Evolutionary conservation across 345 rosid species (phyloP).

Genomic region (Hevea brasiliensis): DNA sequence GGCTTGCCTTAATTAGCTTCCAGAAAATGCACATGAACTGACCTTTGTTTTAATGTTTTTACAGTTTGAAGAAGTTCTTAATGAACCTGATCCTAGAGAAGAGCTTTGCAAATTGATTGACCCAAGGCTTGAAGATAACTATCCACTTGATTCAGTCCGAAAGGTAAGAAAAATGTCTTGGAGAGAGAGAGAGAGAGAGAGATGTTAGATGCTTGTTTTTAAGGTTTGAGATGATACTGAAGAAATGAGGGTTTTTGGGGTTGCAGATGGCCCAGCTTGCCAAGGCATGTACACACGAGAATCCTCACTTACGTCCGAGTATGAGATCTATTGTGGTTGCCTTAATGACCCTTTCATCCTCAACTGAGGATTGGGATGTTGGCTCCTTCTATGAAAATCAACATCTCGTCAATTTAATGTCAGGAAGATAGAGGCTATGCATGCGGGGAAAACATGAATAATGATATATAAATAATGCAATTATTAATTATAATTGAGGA

Average conservation of each 20-base stretch:
- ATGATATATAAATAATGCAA: no score
- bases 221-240: neutral
- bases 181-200: no score
- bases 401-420: constrained; percentile 73
- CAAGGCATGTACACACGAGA: constrained; percentile 81
- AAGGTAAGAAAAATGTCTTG: constrained; percentile 50
- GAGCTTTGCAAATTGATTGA: constrained; percentile 63
- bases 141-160: constrained; percentile 62
- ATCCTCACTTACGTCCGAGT: constrained; percentile 71
- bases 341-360: constrained; percentile 75
- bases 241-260: neutral
- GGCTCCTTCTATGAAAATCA: constrained; percentile 63
- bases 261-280: constrained; percentile 90
- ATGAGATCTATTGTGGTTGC: constrained; percentile 94
- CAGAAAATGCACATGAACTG: neutral
- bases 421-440: constrained; percentile 79
- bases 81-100: constrained; percentile 54
- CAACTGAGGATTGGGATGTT: constrained; percentile 80
- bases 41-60: neutral
- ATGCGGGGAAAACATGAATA: no score
- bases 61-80: constrained; percentile 78
- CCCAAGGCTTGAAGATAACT: constrained; percentile 70
- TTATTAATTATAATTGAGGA: no score
- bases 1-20: no score
- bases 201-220: no score